Evolutionary conservation across 2,329 filamentous ascomycete genomes (phyloP).

Genomic region (Xylaria sp.): DNA sequence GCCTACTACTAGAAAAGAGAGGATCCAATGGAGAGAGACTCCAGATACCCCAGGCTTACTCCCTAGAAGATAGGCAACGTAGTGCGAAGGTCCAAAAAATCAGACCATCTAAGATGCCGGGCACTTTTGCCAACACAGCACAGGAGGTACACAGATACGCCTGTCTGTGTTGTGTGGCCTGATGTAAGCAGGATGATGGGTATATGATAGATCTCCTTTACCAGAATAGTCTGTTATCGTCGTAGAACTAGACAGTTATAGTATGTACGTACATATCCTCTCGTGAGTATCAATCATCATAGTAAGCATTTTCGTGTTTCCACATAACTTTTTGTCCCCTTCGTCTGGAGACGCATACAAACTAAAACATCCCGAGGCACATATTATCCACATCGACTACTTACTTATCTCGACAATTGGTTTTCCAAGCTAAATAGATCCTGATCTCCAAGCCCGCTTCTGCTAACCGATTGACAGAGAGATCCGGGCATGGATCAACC

Average conservation of each 20-base stretch:
- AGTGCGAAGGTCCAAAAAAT: constrained; percentile 1
- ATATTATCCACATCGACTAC: constrained; percentile 10
- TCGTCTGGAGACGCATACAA: not conserved
- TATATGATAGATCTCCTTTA: constrained; percentile 3
- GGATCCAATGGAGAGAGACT: not conserved
- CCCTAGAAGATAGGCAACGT: not conserved
- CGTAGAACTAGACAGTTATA: not conserved
- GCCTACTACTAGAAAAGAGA: not conserved
- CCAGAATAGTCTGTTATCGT: not conserved
- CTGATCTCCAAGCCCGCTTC: constrained; percentile 1
- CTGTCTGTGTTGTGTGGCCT: not conserved
- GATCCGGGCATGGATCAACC: constrained; percentile 19
- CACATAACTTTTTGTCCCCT: not conserved
- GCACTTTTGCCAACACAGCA: not conserved
- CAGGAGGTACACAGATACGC: not conserved
- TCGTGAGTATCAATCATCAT: not conserved
- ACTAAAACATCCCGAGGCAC: not conserved
- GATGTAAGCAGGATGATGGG: not conserved
- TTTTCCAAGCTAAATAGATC: not conserved
- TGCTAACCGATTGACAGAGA: constrained; percentile 8
- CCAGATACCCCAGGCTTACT: not conserved
- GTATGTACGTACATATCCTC: constrained; percentile 4
- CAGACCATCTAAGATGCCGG: not conserved
- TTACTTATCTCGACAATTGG: constrained; percentile 2
- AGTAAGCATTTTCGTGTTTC: constrained; percentile 14